Evolutionary conservation across 1,139 yeast genomes (phyloP).

Genomic region (Candida sanyaensis): DNA sequence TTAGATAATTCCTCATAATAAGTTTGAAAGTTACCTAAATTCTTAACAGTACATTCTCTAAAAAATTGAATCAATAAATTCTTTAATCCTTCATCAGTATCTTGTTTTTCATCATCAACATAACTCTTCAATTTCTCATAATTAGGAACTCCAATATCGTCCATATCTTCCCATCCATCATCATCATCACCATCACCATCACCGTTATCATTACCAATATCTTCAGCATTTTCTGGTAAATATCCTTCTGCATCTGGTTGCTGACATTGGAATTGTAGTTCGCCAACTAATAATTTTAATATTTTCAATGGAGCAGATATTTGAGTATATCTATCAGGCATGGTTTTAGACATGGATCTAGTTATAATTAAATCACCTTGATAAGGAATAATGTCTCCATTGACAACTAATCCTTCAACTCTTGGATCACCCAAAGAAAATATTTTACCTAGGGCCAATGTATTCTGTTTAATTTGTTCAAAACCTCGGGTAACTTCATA

Average conservation of each 20-base stretch:
- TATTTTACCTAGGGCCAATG: conserved; percentile 68
- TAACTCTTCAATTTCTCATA: conserved; percentile 59
- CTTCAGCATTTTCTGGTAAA: conserved; percentile 29
- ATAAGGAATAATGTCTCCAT: conserved; percentile 76
- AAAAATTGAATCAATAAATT: conserved; percentile 60
- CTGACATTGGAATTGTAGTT: conserved; percentile 61
- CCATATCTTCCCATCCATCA: conserved; percentile 86
- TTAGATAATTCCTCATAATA: conserved; percentile 56
- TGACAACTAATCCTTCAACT: conserved; percentile 55
- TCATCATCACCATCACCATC: conserved; percentile 59
- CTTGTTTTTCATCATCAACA: conserved; percentile 48
- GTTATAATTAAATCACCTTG: conserved; percentile 69
- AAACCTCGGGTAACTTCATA: conserved; percentile 83
- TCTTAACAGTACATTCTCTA: conserved; percentile 57
- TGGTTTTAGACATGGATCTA: conserved; percentile 75
- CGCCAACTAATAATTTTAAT: conserved; percentile 67
- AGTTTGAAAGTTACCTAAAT: conserved; percentile 54
- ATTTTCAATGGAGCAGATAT: conserved; percentile 74
- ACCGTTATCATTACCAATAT: conserved; percentile 48
- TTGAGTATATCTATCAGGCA: conserved; percentile 64
- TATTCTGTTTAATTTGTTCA: conserved; percentile 69
- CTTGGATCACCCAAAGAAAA: conserved; percentile 59
- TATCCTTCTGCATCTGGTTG: conserved; percentile 45
- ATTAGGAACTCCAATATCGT: conserved; percentile 61
- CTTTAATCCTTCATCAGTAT: conserved; percentile 43